Evolutionary conservation across 495 filamentous ascomycete genomes (phyloP).

Genomic region (Aspergillus homomorphus): DNA sequence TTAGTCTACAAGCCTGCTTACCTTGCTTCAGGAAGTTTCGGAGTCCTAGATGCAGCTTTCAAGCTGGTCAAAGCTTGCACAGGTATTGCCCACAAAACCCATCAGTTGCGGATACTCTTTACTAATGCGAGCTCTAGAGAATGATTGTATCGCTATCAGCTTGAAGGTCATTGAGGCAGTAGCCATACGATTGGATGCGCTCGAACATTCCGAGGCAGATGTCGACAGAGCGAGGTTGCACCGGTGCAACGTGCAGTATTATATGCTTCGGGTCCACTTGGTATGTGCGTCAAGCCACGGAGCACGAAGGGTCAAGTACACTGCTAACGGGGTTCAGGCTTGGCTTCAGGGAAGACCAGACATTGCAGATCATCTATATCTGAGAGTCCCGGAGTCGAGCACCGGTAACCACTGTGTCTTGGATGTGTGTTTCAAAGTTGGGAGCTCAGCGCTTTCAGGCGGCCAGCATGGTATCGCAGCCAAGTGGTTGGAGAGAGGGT

Average conservation of each 20-base stretch:
- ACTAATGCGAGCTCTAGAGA: constrained; percentile 38
- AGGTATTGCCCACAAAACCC: constrained; percentile 41
- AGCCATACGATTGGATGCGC: constrained; percentile 57
- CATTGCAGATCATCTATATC: constrained; percentile 74
- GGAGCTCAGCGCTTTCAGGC: constrained; percentile 53
- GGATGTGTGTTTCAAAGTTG: constrained; percentile 71
- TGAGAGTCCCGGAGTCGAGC: constrained; percentile 46
- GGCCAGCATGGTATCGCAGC: constrained; percentile 52
- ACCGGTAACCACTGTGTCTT: constrained; percentile 55
- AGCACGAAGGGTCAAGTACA: background rate
- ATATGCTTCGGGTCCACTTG: constrained; percentile 63
- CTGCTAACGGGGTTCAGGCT: constrained; percentile 45
- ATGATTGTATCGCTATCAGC: constrained; percentile 53
- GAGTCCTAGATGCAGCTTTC: constrained; percentile 63
- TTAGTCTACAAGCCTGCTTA: background rate
- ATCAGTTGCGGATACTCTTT: background rate
- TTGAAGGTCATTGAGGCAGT: constrained; percentile 59
- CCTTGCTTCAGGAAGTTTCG: constrained; percentile 39
- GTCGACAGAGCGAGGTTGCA: constrained; percentile 13
- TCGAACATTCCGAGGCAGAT: constrained; percentile 40
- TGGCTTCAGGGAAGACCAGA: constrained; percentile 69
- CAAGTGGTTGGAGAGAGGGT: constrained; percentile 73
- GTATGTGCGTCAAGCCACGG: constrained; percentile 38
- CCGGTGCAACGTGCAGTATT: constrained; percentile 53
- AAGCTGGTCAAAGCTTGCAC: constrained; percentile 65